Conservation (phyloP, 2,329 filamentous ascomycete genomes). For the Ceratocystis lukuohia region DNA sequence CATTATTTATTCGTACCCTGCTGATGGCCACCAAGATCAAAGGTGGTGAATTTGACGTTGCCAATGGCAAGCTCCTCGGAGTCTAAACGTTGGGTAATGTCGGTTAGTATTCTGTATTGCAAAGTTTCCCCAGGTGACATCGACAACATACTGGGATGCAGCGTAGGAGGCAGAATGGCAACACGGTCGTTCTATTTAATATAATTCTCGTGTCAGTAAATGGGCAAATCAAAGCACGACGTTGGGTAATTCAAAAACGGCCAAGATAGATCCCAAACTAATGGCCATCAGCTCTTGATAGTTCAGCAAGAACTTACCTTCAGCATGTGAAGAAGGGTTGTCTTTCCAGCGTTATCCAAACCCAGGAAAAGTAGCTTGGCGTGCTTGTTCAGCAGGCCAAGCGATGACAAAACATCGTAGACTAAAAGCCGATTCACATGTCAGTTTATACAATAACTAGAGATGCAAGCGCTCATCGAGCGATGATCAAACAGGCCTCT, state of each 20-base stretch:
- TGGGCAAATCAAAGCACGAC: not conserved
- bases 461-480: not conserved
- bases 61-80: slow-evolving; percentile 88
- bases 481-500: not conserved
- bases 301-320: slow-evolving; percentile 48
- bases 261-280: not conserved
- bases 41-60: slow-evolving; percentile 88
- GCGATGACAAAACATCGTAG: slow-evolving; percentile 76
- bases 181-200: slow-evolving; percentile 68
- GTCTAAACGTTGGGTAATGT: slow-evolving; percentile 34
- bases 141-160: slow-evolving; percentile 65
- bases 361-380: slow-evolving; percentile 89
- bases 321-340: slow-evolving; percentile 85
- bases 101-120: not conserved
- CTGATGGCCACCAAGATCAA: slow-evolving; percentile 85
- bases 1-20: slow-evolving; percentile 47
- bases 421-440: slow-evolving; percentile 33
- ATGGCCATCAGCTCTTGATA: not conserved
- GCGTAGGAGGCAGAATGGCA: slow-evolving; percentile 76
- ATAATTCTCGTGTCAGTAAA: slow-evolving; percentile 1
- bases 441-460: slow-evolving; percentile 19
- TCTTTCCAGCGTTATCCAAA: slow-evolving; percentile 90
- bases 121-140: not conserved
- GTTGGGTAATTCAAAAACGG: not conserved
- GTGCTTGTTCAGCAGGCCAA: slow-evolving; percentile 88